Base-by-base conservation (phyloP, 139 green algal genomes). In the Bryopsis sp. region DNA sequence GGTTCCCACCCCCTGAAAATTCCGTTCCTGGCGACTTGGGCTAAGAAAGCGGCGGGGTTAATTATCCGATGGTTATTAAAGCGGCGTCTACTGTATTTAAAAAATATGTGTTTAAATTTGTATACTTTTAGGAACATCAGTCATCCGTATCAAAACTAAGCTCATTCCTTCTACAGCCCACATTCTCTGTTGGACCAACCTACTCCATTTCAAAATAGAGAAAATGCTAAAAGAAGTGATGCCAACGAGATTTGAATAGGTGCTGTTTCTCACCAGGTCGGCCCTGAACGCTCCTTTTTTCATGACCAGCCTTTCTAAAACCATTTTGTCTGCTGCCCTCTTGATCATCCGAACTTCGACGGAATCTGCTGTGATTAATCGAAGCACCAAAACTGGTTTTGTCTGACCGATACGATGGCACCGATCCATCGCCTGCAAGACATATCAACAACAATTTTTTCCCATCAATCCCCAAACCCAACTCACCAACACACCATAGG, bases 401-500 rank as follows among this genome's bases (percentile, higher is more conserved):
- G 74, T 84, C 83, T 99, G 94, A 24, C 94, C 94, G 54, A 99
- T 98, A 72, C 94, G 86, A 82, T 99, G 94, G 70, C 85, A 94
- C 24, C 94, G 82, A 82, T 99, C 94, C 94, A 98, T 98, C n/a
- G 94, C 94, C 84, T 97, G 83, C 19, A 74, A 31, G 15, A 24
- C 8, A 61, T 61, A 8, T 24, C 1, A 29, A 33, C 8, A 54
- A 32, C n/a, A 71, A 6, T 28, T 37, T 26, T 8, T 28, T 29
- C 50, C 15, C 50, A 34, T 7, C n/a, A n/a, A n/a, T n/a, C n/a
- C n/a, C n/a, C n/a, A n/a, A n/a, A n/a, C n/a, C n/a, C n/a, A n/a
- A n/a, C n/a, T n/a, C 24, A 57, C 24, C 47, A 57, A 57, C 47
- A 57, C 47, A 57, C n/a, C n/a, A n/a, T n/a, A n/a, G n/a, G n/a